Evolutionary conservation across 2,329 filamentous ascomycete species (phyloP).

Genomic region (Raffaelea albimanens): DNA sequence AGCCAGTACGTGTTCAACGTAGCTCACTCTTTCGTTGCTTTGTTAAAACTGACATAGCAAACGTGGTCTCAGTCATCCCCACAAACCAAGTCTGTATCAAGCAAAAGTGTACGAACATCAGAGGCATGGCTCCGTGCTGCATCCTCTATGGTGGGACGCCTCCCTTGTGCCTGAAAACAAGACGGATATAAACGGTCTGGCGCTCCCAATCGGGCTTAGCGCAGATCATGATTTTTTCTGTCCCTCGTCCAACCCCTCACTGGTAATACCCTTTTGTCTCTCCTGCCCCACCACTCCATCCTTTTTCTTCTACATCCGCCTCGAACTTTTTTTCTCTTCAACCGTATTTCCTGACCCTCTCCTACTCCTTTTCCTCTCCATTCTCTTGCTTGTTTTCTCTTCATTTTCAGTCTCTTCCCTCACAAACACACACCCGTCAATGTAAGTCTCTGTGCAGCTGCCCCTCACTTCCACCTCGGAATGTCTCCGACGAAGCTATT

Average conservation of each 20-base stretch:
- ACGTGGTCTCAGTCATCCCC: background rate
- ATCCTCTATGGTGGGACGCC: too few relatives aligned
- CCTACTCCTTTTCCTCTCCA: background rate
- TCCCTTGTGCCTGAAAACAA: too few relatives aligned
- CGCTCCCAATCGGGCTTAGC: background rate
- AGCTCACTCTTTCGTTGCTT: too few relatives aligned
- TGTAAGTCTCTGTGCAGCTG: too few relatives aligned
- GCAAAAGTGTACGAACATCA: too few relatives aligned
- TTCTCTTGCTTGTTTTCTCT: conserved; percentile 1
- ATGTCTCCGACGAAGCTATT: too few relatives aligned
- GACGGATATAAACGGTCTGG: too few relatives aligned
- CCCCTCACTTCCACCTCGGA: too few relatives aligned
- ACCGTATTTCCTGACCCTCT: background rate
- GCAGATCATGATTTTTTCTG: background rate
- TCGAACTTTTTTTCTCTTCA: background rate
- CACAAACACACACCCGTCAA: too few relatives aligned
- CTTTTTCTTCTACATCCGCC: background rate
- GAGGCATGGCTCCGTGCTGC: too few relatives aligned
- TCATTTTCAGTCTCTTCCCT: background rate
- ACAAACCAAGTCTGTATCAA: background rate
- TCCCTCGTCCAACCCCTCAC: conserved; percentile 2
- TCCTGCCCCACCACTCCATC: conserved; percentile 3
- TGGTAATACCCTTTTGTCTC: background rate
- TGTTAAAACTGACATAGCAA: background rate
- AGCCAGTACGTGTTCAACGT: too few relatives aligned